Base-by-base conservation (phyloP, 2,329 filamentous ascomycete species). In the Ophiocordyceps robertsii region DNA sequence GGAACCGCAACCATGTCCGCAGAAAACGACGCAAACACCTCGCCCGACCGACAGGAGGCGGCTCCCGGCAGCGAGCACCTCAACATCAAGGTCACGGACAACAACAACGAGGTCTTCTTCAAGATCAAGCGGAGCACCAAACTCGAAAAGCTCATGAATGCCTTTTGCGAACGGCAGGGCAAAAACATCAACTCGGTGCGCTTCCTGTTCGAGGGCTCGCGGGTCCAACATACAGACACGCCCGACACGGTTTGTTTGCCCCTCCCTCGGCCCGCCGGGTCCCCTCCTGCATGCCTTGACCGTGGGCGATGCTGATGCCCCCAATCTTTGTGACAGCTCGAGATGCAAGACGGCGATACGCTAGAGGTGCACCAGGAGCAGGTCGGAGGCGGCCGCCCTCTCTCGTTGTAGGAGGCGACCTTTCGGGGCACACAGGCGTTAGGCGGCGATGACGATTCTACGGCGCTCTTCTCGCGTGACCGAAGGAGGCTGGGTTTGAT, bases 71-170 rank as follows among this genome's bases (percentile, higher is more conserved):
- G 69, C 29, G 90, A 96, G 67, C 92, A 98, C 64, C 72, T 98
- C 6, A 98, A 98, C 68, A 96, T 98, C 69, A 98, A 98, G 64
- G 92, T 98, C 13, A 96, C 92, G 0, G 92, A 98, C 56, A 95
- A 94, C 69, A 95, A 95, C 70, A 98, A 98, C 62, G 92, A 98
- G 62, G 90, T 98, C 55, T 98, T 96, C 65, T 98, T 98, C 73
- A 98, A 98, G 73, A 98, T 98, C 70, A 98, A 98, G 81, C 79
- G 89, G 32, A 88, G 83, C 19, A 98, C 92, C 1, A 85, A 88
- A 62, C 77, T 98, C 2, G 92, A 95, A 68, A 98, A 98, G 72
- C 73, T 98, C 43, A 98, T 98, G 92, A 83, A 87, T 47, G 92
- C 92, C 17, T 98, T 96, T 64, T 98, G 92, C 64, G 90, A 96